phyloP scores from a whole-genome alignment of 495 filamentous ascomycete genomes.

The Podospora sp. region DNA sequence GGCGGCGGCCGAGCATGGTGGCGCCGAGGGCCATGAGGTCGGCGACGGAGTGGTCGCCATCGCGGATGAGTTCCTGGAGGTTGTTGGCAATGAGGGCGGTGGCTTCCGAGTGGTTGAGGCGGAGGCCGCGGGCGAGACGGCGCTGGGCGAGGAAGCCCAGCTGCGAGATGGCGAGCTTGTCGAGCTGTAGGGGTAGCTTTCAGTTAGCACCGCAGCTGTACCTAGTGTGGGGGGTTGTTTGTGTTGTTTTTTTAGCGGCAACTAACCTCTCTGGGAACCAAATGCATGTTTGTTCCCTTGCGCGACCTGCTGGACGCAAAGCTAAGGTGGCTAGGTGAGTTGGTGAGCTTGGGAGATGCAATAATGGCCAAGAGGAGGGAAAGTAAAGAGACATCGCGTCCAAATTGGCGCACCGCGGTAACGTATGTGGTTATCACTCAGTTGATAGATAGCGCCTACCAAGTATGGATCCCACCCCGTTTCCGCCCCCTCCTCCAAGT shows the following conservation, averaged over 20 bases:
- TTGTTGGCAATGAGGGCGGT: constrained; percentile 86
- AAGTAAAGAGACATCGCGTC: not conserved
- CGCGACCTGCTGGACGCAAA: not conserved
- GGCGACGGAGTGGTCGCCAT: constrained; percentile 89
- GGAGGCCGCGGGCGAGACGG: constrained; percentile 84
- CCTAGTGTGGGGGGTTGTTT: constrained; percentile 16
- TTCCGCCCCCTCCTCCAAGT: not conserved
- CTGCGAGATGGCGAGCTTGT: constrained; percentile 95
- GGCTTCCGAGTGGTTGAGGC: constrained; percentile 89
- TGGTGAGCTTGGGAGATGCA: not conserved
- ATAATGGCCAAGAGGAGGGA: not conserved
- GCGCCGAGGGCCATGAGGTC: constrained; percentile 91
- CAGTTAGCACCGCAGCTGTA: not conserved
- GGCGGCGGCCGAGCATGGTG: constrained; percentile 90
- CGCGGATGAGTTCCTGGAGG: constrained; percentile 95
- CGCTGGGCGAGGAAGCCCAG: constrained; percentile 86
- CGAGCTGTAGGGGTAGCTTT: constrained; percentile 61
- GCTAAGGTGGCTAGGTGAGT: not conserved
- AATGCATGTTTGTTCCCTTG: constrained; percentile 63
- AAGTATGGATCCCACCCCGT: not conserved
- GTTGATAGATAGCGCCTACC: not conserved
- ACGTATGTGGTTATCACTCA: not conserved
- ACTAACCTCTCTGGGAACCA: constrained; percentile 81
- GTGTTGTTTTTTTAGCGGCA: too few species aligned
- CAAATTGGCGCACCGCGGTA: not conserved